Evolutionary conservation across 1,139 yeast species (phyloP).

Genomic region (Saccharomyces hybrid): DNA sequence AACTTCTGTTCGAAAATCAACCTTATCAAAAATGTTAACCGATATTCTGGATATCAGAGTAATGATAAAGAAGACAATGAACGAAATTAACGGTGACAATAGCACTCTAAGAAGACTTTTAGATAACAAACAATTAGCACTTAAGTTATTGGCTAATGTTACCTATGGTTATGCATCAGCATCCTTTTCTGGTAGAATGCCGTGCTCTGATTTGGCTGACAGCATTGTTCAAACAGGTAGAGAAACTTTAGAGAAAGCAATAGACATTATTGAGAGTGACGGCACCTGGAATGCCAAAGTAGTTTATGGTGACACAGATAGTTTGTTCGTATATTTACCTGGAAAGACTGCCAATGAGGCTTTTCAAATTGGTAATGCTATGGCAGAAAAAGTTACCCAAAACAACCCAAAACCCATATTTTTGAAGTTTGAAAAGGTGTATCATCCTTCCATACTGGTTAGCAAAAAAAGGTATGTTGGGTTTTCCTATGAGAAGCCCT

Average conservation of each 20-base stretch:
- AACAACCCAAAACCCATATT: constrained; percentile 73
- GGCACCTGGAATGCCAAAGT: constrained; percentile 77
- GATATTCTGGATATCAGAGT: constrained; percentile 77
- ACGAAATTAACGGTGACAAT: constrained; percentile 34
- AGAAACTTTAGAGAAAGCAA: constrained; percentile 69
- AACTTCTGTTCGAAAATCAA: constrained; percentile 56
- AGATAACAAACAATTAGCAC: constrained; percentile 75
- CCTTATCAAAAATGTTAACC: constrained; percentile 73
- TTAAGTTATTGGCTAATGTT: constrained; percentile 90
- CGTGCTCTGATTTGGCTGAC: constrained; percentile 90
- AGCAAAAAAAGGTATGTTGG: constrained; percentile 93
- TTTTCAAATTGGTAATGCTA: constrained; percentile 60
- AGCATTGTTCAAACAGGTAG: constrained; percentile 88
- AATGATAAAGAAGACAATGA: constrained; percentile 70
- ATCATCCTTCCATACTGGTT: constrained; percentile 73
- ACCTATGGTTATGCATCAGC: constrained; percentile 96
- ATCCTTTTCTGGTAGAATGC: constrained; percentile 93
- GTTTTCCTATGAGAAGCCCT: constrained; percentile 54
- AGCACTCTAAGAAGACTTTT: constrained; percentile 45
- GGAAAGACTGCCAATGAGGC: constrained; percentile 76
- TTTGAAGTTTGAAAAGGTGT: constrained; percentile 86
- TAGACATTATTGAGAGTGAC: constrained; percentile 55
- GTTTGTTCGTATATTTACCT: constrained; percentile 82
- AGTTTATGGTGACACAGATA: constrained; percentile 95
- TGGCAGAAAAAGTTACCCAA: constrained; percentile 58